phyloP scores from a whole-genome alignment of 495 filamentous ascomycete genomes.

The Lentithecium fluviatile region DNA sequence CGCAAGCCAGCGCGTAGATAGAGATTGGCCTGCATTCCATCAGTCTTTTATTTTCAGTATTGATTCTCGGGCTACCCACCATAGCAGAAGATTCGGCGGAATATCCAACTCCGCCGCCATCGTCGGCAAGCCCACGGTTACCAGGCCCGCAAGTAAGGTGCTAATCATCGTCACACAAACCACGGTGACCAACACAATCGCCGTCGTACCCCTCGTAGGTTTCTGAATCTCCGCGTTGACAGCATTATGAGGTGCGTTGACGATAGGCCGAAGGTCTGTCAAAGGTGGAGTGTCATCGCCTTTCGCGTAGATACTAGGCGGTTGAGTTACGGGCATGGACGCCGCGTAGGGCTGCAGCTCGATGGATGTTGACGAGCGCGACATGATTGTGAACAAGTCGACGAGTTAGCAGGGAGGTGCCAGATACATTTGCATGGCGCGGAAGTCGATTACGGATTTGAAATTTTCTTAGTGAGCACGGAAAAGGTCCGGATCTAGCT shows the following conservation, averaged over 20 bases:
- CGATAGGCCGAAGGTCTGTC: conserved; percentile 3
- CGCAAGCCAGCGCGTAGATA: conserved; percentile 47
- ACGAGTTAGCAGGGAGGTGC: background rate
- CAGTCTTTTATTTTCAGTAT: background rate
- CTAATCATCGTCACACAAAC: conserved; percentile 41
- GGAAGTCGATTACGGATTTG: background rate
- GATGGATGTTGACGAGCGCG: conserved; percentile 17
- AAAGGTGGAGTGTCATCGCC: background rate
- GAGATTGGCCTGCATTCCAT: conserved; percentile 45
- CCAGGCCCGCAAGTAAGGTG: conserved; percentile 46
- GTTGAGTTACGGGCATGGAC: conserved; percentile 7
- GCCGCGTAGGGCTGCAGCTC: conserved; percentile 6
- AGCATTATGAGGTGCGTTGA: conserved; percentile 4
- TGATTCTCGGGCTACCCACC: conserved; percentile 36
- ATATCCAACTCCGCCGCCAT: conserved; percentile 51
- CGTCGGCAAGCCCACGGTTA: conserved; percentile 51
- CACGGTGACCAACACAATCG: conserved; percentile 46
- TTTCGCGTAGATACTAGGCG: conserved; percentile 4
- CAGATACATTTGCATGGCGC: background rate
- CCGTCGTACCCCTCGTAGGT: conserved; percentile 34
- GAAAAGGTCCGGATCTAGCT: no score
- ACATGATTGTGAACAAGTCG: conserved; percentile 12
- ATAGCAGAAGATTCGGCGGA: conserved; percentile 45
- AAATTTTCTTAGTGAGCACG: no score
- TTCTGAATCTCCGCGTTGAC: conserved; percentile 1